These are phyloP conservation scores for Ramaria rubella DNA, from an alignment of 768 basidiomycete genomes.

Conservation along the genomic window DNA sequence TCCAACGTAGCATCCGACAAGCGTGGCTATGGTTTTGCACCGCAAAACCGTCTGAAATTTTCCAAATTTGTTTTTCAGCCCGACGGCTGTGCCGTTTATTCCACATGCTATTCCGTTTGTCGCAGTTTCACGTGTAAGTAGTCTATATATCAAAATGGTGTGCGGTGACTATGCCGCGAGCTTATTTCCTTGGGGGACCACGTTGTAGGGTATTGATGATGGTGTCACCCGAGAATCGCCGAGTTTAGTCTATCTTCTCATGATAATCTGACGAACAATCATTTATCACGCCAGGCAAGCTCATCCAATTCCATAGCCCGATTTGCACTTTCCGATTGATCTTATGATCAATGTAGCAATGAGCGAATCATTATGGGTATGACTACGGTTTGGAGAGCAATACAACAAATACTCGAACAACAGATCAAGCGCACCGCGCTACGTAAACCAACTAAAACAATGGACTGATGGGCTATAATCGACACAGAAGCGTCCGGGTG, in stretches of 20 bases:
- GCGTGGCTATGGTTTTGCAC: background rate
- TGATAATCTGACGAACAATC: background rate
- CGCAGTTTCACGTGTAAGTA: background rate
- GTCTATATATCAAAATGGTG: background rate
- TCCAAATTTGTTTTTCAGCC: no score
- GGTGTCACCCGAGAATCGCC: background rate
- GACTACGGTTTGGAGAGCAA: background rate
- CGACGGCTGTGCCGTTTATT: background rate
- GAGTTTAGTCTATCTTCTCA: background rate
- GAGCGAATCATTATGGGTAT: background rate
- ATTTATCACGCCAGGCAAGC: background rate
- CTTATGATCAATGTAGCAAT: background rate
- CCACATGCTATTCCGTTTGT: background rate
- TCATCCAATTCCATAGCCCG: background rate
- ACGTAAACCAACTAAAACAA: background rate
- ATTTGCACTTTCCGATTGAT: background rate
- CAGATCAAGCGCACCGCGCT: background rate
- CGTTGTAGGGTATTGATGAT: background rate
- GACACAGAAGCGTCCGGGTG: background rate
- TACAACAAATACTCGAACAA: constrained; percentile 12
- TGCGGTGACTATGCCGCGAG: background rate
- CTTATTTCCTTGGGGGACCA: background rate
- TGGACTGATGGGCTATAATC: background rate
- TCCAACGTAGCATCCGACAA: background rate
- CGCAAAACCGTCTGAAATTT: no score